phyloP scores from a whole-genome alignment of 176 grass and related monocot genomes.

The Avena atlantica region DNA sequence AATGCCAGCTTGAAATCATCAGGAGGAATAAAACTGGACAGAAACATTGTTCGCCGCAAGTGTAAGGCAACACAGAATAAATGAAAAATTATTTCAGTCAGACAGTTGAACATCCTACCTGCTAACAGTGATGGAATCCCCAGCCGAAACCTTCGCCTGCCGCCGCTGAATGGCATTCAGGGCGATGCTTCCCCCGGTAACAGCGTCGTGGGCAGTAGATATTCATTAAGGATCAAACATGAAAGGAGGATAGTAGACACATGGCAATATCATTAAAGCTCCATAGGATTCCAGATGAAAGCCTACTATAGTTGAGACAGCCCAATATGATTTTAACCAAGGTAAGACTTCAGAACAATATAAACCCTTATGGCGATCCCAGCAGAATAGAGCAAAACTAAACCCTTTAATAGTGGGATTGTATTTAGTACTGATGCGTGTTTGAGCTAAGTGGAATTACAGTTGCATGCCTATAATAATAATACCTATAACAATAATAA shows the following conservation, averaged over 20 bases:
- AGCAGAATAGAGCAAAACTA: not conserved
- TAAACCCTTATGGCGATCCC: not conserved
- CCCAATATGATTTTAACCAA: not conserved
- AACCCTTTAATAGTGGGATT: not conserved
- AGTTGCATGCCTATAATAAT: not conserved
- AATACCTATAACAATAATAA: not conserved
- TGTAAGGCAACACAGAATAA: constrained; percentile 9
- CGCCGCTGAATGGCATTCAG: constrained; percentile 94
- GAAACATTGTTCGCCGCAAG: constrained; percentile 21
- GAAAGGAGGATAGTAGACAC: not conserved
- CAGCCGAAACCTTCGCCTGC: constrained; percentile 89
- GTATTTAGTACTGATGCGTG: not conserved
- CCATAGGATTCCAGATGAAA: not conserved
- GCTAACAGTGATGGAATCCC: constrained; percentile 77
- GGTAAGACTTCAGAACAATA: not conserved
- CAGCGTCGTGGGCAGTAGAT: constrained; percentile 74
- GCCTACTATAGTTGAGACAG: not conserved
- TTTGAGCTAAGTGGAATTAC: not conserved
- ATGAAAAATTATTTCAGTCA: constrained; percentile 6
- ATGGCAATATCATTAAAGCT: not conserved
- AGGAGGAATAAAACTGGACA: constrained; percentile 77
- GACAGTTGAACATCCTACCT: constrained; percentile 52
- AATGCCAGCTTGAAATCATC: constrained; percentile 84
- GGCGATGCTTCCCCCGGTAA: constrained; percentile 69
- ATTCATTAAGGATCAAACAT: constrained; percentile 66